phyloP scores from a whole-genome alignment of 495 filamentous ascomycete genomes.

The Neurospora sp. region DNA sequence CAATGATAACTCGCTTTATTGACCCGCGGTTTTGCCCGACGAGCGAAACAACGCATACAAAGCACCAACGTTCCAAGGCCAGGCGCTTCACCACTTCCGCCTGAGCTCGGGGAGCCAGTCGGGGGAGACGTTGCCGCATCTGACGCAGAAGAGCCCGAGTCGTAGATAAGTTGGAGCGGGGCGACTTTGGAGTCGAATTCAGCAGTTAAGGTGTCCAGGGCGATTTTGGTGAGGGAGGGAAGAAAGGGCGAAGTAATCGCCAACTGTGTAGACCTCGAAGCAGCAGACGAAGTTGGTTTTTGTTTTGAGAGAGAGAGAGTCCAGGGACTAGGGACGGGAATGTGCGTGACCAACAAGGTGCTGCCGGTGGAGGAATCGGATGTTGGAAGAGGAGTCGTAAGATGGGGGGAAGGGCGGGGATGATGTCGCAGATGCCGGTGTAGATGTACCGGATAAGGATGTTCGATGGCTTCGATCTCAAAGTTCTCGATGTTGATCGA shows the following conservation, averaged over 20 bases:
- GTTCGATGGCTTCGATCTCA: constrained; percentile 10
- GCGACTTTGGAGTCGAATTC: constrained; percentile 11
- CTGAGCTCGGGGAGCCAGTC: constrained; percentile 15
- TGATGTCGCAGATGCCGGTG: constrained; percentile 17
- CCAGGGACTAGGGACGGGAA: too few species aligned
- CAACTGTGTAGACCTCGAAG: constrained; percentile 16
- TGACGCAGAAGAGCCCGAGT: neutral
- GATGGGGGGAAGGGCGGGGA: constrained; percentile 5
- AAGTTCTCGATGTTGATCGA: constrained; percentile 13
- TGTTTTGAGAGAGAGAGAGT: too few species aligned
- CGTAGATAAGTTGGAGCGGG: constrained; percentile 8
- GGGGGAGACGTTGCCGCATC: neutral
- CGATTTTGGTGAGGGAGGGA: constrained; percentile 12
- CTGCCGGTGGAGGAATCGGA: too few species aligned
- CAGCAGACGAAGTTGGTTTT: constrained; percentile 15
- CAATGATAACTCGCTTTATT: too few species aligned
- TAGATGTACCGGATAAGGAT: constrained; percentile 19
- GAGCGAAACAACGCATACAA: too few species aligned
- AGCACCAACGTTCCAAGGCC: too few species aligned
- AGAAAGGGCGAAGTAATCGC: constrained; percentile 16
- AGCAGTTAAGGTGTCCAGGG: constrained; percentile 8
- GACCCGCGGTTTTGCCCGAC: too few species aligned
- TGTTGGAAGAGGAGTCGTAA: too few species aligned
- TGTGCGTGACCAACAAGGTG: too few species aligned
- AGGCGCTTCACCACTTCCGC: too few species aligned